Evolutionary conservation across 345 rosid species (phyloP).

Genomic region (Populus ilicifolia): DNA sequence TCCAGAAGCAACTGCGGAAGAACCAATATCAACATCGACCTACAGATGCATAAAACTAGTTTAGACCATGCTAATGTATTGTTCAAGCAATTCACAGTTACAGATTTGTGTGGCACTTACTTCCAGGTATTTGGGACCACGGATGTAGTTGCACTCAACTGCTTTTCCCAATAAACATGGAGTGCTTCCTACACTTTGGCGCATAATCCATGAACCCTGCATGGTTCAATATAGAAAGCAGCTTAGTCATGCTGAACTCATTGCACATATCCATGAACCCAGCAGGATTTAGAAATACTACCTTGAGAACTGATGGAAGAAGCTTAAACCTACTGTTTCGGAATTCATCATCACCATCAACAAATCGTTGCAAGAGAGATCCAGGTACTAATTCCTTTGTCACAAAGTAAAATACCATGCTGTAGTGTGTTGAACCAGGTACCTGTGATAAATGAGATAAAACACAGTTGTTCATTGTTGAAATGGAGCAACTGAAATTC

Average conservation of each 20-base stretch:
- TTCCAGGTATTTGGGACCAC: slow-evolving; percentile 83
- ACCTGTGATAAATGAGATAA: slow-evolving; percentile 41
- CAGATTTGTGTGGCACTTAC: slow-evolving; percentile 31
- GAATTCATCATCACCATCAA: slow-evolving; percentile 97
- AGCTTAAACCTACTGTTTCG: slow-evolving; percentile 94
- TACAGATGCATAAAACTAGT: slow-evolving; percentile 26
- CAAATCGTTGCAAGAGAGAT: slow-evolving; percentile 86
- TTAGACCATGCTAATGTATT: not conserved
- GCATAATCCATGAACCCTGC: slow-evolving; percentile 99
- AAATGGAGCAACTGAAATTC: not conserved
- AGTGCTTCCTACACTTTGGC: slow-evolving; percentile 99
- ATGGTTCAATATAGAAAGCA: not conserved
- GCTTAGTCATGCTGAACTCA: not conserved
- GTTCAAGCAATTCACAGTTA: not conserved
- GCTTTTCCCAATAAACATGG: slow-evolving; percentile 95
- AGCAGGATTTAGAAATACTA: slow-evolving; percentile 9
- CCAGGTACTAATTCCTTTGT: slow-evolving; percentile 58
- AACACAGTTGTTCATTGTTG: not conserved
- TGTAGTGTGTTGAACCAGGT: slow-evolving; percentile 93
- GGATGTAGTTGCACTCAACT: slow-evolving; percentile 90
- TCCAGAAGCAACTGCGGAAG: slow-evolving; percentile 98
- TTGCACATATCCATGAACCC: too few species aligned
- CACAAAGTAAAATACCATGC: slow-evolving; percentile 94
- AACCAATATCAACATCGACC: slow-evolving; percentile 96
- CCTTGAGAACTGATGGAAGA: slow-evolving; percentile 93